These are phyloP conservation scores for Micractinium conductrix DNA, from an alignment of 139 green algal species.

Conservation along the genomic window DNA sequence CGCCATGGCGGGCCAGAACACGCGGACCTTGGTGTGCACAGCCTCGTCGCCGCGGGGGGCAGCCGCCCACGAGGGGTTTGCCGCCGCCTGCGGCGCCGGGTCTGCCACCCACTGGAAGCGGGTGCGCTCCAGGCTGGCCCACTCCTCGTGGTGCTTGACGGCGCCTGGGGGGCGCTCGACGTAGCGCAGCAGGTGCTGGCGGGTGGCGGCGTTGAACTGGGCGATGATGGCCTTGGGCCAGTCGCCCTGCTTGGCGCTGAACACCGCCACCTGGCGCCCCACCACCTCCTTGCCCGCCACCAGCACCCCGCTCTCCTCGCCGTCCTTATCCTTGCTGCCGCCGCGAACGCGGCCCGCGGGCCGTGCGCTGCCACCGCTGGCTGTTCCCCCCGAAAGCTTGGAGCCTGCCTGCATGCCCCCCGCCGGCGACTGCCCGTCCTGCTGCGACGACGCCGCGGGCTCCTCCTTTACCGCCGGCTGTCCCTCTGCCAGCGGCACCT, in stretches of 20 bases:
- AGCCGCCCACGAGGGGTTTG: slow-evolving; percentile 56
- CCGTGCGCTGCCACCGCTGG: slow-evolving; percentile 15
- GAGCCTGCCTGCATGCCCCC: background rate
- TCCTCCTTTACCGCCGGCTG: background rate
- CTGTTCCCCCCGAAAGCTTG: slow-evolving; percentile 16
- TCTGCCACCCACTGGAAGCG: slow-evolving; percentile 62
- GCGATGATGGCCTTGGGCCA: slow-evolving; percentile 48
- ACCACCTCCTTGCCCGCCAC: slow-evolving; percentile 52
- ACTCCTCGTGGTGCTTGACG: slow-evolving; percentile 53
- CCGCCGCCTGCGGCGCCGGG: slow-evolving; percentile 7
- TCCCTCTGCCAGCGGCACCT: background rate
- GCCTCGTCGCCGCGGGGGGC: slow-evolving; percentile 35
- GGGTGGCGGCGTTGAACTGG: slow-evolving; percentile 12
- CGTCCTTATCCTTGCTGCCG: slow-evolving; percentile 3
- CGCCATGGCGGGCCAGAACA: slow-evolving; percentile 75
- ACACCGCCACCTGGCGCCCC: slow-evolving; percentile 52
- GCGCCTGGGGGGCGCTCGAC: slow-evolving; percentile 11
- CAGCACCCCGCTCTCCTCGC: slow-evolving; percentile 10
- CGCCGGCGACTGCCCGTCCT: background rate
- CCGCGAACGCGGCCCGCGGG: background rate
- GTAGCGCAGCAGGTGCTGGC: slow-evolving; percentile 57
- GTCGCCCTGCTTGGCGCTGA: slow-evolving; percentile 23
- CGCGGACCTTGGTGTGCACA: slow-evolving; percentile 37
- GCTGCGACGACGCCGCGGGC: background rate
- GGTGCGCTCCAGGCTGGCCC: slow-evolving; percentile 50